phyloP scores from a whole-genome alignment of 306 rosid genomes.

The Aeschynomene evenia region DNA sequence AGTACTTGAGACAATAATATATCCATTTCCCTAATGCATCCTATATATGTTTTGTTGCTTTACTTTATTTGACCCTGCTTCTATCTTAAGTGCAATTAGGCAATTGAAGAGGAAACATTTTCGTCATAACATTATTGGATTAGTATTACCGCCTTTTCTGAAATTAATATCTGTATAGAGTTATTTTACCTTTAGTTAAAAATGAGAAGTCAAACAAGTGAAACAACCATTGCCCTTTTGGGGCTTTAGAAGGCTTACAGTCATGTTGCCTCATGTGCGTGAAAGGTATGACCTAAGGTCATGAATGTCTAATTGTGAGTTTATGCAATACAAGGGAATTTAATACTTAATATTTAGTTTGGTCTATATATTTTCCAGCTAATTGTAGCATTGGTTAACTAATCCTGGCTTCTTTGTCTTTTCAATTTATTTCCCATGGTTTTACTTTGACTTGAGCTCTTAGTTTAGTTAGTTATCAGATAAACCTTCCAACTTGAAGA shows the following conservation, averaged over 20 bases:
- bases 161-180: neutral
- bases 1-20: neutral
- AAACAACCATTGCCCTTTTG: neutral
- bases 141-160: neutral
- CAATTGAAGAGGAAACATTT: slow-evolving; percentile 1
- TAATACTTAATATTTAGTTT: neutral
- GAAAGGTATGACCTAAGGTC: neutral
- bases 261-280: neutral
- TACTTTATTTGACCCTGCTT: slow-evolving; percentile 3
- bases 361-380: neutral
- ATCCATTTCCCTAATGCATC: neutral
- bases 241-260: neutral
- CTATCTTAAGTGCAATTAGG: slow-evolving; percentile 23
- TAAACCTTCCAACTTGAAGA: neutral
- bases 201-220: neutral
- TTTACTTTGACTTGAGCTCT: slow-evolving; percentile 14
- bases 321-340: neutral
- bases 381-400: neutral
- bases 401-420: neutral
- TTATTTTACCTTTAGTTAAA: neutral
- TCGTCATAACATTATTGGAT: neutral
- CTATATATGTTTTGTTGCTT: neutral
- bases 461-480: slow-evolving; percentile 11
- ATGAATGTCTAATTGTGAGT: neutral
- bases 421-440: neutral